phyloP scores from a whole-genome alignment of 768 basidiomycete species.

The Roridomyces roridus region DNA sequence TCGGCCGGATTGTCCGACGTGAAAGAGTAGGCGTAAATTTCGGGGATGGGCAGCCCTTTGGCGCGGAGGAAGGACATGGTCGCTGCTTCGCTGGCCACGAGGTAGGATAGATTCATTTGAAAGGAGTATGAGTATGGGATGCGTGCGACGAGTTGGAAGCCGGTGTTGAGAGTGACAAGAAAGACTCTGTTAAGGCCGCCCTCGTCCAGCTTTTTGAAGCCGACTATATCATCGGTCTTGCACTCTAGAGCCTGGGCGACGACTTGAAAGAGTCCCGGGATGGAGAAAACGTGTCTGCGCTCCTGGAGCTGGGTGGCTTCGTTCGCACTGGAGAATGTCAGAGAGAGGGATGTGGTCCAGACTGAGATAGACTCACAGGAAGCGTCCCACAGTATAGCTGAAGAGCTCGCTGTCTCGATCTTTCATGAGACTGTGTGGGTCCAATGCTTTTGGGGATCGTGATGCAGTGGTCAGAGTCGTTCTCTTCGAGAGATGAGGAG shows the following conservation, averaged over 20 bases:
- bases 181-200: conserved; percentile 49
- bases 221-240: conserved; percentile 42
- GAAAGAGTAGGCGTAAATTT: conserved; percentile 38
- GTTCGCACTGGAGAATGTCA: conserved; percentile 42
- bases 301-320: conserved; percentile 53
- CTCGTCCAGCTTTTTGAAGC: conserved; percentile 50
- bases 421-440: conserved; percentile 39
- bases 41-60: conserved; percentile 35
- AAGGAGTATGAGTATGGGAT: conserved; percentile 37
- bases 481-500: conserved; percentile 26
- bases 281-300: conserved; percentile 48
- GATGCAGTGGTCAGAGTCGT: conserved; percentile 28
- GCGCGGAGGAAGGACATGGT: conserved; percentile 41
- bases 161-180: conserved; percentile 41
- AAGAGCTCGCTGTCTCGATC: conserved; percentile 41
- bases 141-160: conserved; percentile 40
- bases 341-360: conserved; percentile 35
- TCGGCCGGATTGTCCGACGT: conserved; percentile 32
- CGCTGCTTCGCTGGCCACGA: conserved; percentile 43
- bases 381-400: conserved; percentile 49
- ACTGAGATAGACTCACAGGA: conserved; percentile 46
- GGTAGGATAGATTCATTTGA: conserved; percentile 34
- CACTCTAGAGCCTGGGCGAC: conserved; percentile 48
- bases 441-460: conserved; percentile 33
- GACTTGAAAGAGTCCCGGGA: conserved; percentile 49